Evolutionary conservation across 805 yeast genomes (phyloP), one percentile per base, ranked within the genome.

Genomic region (Teunomyces barrocoloradensis): DNA sequence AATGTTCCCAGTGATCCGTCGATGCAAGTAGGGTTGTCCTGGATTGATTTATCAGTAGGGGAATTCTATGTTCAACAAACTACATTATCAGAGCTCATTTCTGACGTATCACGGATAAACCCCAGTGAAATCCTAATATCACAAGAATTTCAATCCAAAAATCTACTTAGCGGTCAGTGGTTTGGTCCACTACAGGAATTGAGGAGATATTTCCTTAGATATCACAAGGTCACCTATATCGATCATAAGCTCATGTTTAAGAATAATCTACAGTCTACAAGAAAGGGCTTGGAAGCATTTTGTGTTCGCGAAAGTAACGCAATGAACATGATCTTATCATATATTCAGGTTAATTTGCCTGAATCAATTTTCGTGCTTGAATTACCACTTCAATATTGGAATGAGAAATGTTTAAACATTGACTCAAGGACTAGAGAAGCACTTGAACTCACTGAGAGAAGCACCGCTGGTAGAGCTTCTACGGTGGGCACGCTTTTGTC

Each of bases 11-110:
- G 66, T 9, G 75, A 77, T 17, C 72, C 73, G 0, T 75, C 62
- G 32, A 50, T 66, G 41, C 70, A 70, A 20, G 74, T 90, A 3
- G 96, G 96, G 0, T 57, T 94, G 1, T 77, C 90, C 25, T 94
- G 98, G 98, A 79, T 85, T 37, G 99, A 94, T 66, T 71, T 92
- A 0, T 85, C 94, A 0, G 81, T 92, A 1, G 97, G 98, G 0
- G 82, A 82, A 18, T 79, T 89, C 39, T 81, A 74, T 56, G 86
- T 85, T 2, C 88, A 89, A 57, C 79, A 80, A 42, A 80, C 88
- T 0, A 74, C 77, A 0, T 58, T 84, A 17, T 77, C 73, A 4
- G 84, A 82, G 21, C 65, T 91, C 3, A 74, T 83, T 43, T 78
- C 94, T 5, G 89, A 89, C 36, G 68, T 94, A 1, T 74, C 92